Percentiles rank a stretch among this genome's conserved stretches.
phyloP scores from a whole-genome alignment of 2,329 filamentous ascomycete genomes.

The Peltaster fructicola region DNA sequence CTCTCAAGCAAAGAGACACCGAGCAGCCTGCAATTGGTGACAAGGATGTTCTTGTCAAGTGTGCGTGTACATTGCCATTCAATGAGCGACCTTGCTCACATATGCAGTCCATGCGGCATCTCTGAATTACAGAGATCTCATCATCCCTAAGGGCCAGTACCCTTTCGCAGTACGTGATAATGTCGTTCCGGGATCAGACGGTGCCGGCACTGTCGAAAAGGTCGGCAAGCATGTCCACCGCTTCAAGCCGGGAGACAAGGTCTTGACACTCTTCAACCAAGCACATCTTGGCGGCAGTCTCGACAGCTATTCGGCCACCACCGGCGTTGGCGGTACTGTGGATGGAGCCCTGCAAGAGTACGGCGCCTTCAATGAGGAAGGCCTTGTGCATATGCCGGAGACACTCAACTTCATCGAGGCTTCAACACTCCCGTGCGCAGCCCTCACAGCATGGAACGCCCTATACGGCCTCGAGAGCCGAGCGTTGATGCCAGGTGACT shows the following conservation, averaged over 20 bases:
- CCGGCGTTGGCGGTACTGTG: constrained; percentile 49
- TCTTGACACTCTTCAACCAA: constrained; percentile 47
- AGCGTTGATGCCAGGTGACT: constrained; percentile 21
- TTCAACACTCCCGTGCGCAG: constrained; percentile 29
- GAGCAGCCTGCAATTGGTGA: constrained; percentile 46
- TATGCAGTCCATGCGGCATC: constrained; percentile 27
- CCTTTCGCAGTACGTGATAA: constrained; percentile 24
- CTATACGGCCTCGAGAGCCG: constrained; percentile 30
- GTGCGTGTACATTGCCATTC: constrained; percentile 13
- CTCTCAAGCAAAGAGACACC: constrained; percentile 36
- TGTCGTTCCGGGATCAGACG: constrained; percentile 33
- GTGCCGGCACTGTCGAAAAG: constrained; percentile 33
- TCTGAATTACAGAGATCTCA: constrained; percentile 33
- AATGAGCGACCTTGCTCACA: constrained; percentile 3
- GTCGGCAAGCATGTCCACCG: constrained; percentile 38
- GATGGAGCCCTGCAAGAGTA: constrained; percentile 54
- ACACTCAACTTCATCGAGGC: constrained; percentile 32
- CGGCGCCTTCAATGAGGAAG: constrained; percentile 47
- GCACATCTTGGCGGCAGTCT: constrained; percentile 35
- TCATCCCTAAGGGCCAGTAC: constrained; percentile 30
- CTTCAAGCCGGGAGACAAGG: constrained; percentile 41
- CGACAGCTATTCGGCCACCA: constrained; percentile 21
- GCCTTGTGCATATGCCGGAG: constrained; percentile 46
- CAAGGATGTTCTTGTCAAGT: constrained; percentile 53
- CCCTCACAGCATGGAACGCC: constrained; percentile 34